phyloP scores from a whole-genome alignment of 176 grass and related monocot genomes.

The Saccharum spontaneum region DNA sequence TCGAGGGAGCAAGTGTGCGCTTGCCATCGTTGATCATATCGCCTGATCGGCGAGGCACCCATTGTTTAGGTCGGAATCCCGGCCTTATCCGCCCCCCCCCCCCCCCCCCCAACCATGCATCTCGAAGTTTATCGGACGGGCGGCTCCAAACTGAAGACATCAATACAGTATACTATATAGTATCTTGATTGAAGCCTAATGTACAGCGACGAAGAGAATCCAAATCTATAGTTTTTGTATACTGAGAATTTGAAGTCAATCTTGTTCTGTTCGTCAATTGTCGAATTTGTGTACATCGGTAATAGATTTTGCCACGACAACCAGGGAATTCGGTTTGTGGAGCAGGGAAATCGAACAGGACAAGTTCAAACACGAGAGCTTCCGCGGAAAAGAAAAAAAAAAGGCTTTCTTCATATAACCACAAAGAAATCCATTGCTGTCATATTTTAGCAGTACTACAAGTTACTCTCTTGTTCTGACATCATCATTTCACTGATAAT shows the following conservation, averaged over 20 bases:
- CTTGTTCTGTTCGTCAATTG: neutral
- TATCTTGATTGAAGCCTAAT: neutral
- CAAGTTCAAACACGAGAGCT: no score
- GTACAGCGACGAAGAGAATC: neutral
- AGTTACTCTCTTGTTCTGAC: constrained; percentile 10
- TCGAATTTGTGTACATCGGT: neutral
- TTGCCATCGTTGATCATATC: neutral
- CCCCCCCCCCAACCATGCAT: neutral
- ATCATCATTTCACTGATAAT: constrained; percentile 5
- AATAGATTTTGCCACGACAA: neutral
- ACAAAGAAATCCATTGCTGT: neutral
- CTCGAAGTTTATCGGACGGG: neutral
- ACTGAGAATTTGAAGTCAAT: neutral
- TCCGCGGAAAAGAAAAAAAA: neutral
- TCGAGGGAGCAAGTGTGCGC: neutral
- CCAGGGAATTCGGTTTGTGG: neutral
- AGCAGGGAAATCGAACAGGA: neutral
- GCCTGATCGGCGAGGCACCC: no score
- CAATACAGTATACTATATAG: no score
- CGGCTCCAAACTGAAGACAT: neutral
- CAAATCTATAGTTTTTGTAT: neutral
- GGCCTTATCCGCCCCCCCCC: neutral
- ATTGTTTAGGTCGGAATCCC: neutral
- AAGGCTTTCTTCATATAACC: neutral
- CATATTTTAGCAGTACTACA: no score